These are phyloP conservation scores for Chlorella variabilis DNA, from an alignment of 163 green algal genomes.

Conservation along the genomic window DNA sequence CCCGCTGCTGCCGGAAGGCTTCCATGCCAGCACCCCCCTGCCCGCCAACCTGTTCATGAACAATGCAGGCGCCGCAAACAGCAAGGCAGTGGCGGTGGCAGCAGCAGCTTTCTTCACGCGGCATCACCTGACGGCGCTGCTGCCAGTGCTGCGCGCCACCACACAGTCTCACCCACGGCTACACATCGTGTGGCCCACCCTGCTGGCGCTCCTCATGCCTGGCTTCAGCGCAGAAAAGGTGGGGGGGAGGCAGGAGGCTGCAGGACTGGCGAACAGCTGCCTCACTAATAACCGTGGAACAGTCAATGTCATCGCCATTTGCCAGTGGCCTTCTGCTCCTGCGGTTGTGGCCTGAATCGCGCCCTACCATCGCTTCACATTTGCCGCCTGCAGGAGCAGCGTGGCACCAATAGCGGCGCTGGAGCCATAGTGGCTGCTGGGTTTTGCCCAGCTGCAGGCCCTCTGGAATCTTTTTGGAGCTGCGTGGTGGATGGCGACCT, in stretches of 20 bases:
- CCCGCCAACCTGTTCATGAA: slow-evolving; percentile 47
- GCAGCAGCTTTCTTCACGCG: slow-evolving; percentile 62
- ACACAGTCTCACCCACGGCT: slow-evolving; percentile 66
- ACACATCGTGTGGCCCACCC: slow-evolving; percentile 73
- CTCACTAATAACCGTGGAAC: too few species aligned
- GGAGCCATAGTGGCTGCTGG: background rate
- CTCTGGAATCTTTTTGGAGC: slow-evolving; percentile 67
- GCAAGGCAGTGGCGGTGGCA: slow-evolving; percentile 25
- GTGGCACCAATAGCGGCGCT: slow-evolving; percentile 16
- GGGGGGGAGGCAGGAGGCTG: background rate
- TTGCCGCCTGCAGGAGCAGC: slow-evolving; percentile 35
- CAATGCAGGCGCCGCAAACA: background rate
- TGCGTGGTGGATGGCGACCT: slow-evolving; percentile 69
- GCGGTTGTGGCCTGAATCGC: too few species aligned
- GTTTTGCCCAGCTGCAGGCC: background rate
- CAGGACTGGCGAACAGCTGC: background rate
- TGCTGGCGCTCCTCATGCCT: slow-evolving; percentile 82
- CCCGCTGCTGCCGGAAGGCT: slow-evolving; percentile 62
- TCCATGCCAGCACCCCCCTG: slow-evolving; percentile 23
- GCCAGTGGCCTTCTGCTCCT: too few species aligned
- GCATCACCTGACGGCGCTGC: slow-evolving; percentile 55
- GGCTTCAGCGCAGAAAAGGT: slow-evolving; percentile 65
- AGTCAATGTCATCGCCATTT: too few species aligned
- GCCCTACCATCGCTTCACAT: background rate
- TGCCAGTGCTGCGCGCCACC: slow-evolving; percentile 57